Evolutionary conservation across 2,329 filamentous ascomycete species (phyloP).

Genomic region (Cercospora sp.): DNA sequence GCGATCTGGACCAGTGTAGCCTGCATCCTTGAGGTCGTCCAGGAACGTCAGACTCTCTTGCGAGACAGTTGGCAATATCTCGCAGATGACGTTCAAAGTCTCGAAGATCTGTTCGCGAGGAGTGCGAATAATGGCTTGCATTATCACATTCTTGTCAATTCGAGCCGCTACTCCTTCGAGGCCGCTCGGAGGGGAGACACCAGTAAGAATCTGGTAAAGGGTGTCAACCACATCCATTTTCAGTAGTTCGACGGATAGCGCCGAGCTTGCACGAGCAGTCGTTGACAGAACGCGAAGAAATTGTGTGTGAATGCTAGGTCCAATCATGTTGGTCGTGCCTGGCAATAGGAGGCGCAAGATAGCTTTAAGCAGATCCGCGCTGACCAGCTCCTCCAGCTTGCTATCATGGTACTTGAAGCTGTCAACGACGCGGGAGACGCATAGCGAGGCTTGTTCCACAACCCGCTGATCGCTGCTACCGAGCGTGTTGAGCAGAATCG

Average conservation of each 20-base stretch:
- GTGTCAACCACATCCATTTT: conserved; percentile 98
- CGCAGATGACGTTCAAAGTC: conserved; percentile 95
- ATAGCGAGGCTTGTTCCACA: conserved; percentile 93
- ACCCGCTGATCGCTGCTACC: conserved; percentile 93
- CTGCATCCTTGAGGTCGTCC: conserved; percentile 52
- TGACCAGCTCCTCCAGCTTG: conserved; percentile 90
- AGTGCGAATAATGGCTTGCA: conserved; percentile 96
- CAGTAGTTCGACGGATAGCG: conserved; percentile 83
- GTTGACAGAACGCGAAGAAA: conserved; percentile 91
- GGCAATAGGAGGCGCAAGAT: conserved; percentile 85
- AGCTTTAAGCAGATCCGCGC: conserved; percentile 79
- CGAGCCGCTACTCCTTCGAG: conserved; percentile 77
- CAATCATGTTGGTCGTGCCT: conserved; percentile 92
- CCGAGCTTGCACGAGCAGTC: conserved; percentile 83
- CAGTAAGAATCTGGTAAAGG: conserved; percentile 93
- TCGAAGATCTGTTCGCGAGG: conserved; percentile 96
- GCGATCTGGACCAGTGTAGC: conserved; percentile 50
- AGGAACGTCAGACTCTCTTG: conserved; percentile 55
- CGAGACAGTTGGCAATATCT: conserved; percentile 77
- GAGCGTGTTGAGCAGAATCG: conserved; percentile 85
- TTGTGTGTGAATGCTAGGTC: conserved; percentile 91
- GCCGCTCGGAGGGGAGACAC: conserved; percentile 83
- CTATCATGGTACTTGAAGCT: conserved; percentile 88
- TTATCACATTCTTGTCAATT: conserved; percentile 94
- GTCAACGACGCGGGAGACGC: conserved; percentile 92